Evolutionary conservation across 768 basidiomycete genomes (phyloP), one percentile per base, ranked within the genome.

Genomic region (Rhizopogon rudus): DNA sequence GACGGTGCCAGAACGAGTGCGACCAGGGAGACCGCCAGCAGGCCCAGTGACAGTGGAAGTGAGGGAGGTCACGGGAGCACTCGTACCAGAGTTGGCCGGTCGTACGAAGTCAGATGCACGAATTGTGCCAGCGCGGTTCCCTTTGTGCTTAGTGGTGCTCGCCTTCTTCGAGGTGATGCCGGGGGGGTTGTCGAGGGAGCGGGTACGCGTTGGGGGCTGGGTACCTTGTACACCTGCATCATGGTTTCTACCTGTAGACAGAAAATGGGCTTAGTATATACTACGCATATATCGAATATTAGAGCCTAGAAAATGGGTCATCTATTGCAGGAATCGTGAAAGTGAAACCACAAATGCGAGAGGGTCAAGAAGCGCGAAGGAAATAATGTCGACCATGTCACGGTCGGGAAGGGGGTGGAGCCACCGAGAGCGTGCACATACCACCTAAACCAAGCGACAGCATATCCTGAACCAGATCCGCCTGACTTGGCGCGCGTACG

Each of bases 1-100:
- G 37, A 81, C 64, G 3, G 81, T 81, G 3, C 78, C 81, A 48
- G 79, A 81, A 44, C 80, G 74, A 8, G 77, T 77, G 8, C 81
- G 73, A 13, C 65, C 65, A 39, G 60, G 57, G 4, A 20, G 28
- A 16, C 49, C 52, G 17, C 33, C 35, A 31, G 48, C 46, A 29
- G 55, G 55, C 8, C 42, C 51, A 7, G 54, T 39, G 22, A 48
- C 29, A 0, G 48, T 29, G 6, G 12, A 14, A 44, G 31, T 29
- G 12, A 57, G 31, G 31, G 25, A 35, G 44, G 44, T 40, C 29
- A 25, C 13, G 56, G 48, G 45, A 41, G 52, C 53, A 52, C 57
- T 25, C 2, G 59, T 53, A 33, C 51, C 54, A 45, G 53, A 31
- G 37, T 44, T 39, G 9, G 50, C 53, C 5, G 60, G 53, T 35